Conservation (phyloP, 805 yeast genomes). For the Hemisphaericaspora nanyangensis region DNA sequence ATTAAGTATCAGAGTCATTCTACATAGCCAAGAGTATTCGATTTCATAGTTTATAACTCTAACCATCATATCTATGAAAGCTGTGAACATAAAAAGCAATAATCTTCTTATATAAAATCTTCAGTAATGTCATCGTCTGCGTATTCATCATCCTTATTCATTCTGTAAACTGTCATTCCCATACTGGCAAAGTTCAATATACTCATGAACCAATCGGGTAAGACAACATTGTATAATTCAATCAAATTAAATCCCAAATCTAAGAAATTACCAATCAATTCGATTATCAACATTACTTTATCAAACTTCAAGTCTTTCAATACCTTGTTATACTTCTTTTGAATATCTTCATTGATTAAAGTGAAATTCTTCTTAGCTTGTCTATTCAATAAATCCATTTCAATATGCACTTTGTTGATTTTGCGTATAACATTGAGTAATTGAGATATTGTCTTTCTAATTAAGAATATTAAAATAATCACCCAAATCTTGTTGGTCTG, state of each 20-base stretch:
- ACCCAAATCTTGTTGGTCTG: slow-evolving; percentile 45
- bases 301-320: slow-evolving; percentile 41
- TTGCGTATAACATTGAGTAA: slow-evolving; percentile 36
- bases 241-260: slow-evolving; percentile 39
- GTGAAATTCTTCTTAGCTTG: slow-evolving; percentile 18
- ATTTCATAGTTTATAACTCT: too few relatives aligned
- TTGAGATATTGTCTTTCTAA: slow-evolving; percentile 40
- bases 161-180: slow-evolving; percentile 46
- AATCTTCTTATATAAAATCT: slow-evolving; percentile 26
- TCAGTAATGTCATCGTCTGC: slow-evolving; percentile 41
- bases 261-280: slow-evolving; percentile 38
- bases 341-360: slow-evolving; percentile 19
- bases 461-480: slow-evolving; percentile 35
- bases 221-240: slow-evolving; percentile 31
- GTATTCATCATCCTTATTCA: slow-evolving; percentile 47
- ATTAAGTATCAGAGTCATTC: too few relatives aligned
- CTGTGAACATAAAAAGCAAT: too few relatives aligned
- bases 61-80: too few relatives aligned
- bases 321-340: slow-evolving; percentile 34
- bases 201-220: slow-evolving; percentile 42
- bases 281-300: slow-evolving; percentile 38
- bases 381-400: slow-evolving; percentile 26
- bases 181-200: slow-evolving; percentile 38
- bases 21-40: too few relatives aligned
- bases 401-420: slow-evolving; percentile 35